phyloP scores from a whole-genome alignment of 1,284 basidiomycete species.

The Erythrobasidium hasegawianum region DNA sequence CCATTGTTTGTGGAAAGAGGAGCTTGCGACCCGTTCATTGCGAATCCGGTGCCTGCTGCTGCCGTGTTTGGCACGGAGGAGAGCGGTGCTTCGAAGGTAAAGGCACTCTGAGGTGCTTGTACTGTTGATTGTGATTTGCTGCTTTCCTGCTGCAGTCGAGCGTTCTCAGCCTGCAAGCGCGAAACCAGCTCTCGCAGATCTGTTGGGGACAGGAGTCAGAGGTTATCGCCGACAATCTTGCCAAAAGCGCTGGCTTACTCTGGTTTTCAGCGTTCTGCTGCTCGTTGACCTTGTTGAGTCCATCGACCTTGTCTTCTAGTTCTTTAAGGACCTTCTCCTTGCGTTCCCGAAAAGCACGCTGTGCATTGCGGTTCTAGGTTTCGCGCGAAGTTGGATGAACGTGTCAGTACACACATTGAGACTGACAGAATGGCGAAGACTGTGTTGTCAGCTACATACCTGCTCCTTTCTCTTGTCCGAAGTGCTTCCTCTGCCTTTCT shows the following conservation, averaged over 20 bases:
- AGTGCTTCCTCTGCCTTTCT: slow-evolving; percentile 10
- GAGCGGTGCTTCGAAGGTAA: slow-evolving; percentile 17
- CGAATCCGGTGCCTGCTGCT: background rate
- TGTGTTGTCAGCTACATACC: slow-evolving; percentile 4
- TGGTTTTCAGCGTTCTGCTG: slow-evolving; percentile 39
- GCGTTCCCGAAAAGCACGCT: slow-evolving; percentile 43
- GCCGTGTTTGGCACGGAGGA: background rate
- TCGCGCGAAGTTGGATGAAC: background rate
- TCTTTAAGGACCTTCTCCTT: slow-evolving; percentile 44
- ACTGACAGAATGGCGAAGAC: background rate
- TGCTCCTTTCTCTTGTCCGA: slow-evolving; percentile 35
- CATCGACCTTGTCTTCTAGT: slow-evolving; percentile 41
- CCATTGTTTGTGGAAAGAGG: background rate
- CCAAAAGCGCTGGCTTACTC: slow-evolving; percentile 3
- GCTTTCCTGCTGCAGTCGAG: slow-evolving; percentile 4
- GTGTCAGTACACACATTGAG: background rate
- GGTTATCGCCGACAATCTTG: background rate
- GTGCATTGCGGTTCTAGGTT: slow-evolving; percentile 43
- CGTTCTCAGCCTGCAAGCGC: slow-evolving; percentile 27
- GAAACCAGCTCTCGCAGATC: slow-evolving; percentile 22
- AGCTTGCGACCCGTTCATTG: background rate
- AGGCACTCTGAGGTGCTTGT: slow-evolving; percentile 14
- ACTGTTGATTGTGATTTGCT: background rate
- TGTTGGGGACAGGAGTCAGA: background rate
- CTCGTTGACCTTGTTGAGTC: slow-evolving; percentile 37